Base-by-base conservation (phyloP, 1,284 basidiomycete species). In the Austroboletus niveus region DNA sequence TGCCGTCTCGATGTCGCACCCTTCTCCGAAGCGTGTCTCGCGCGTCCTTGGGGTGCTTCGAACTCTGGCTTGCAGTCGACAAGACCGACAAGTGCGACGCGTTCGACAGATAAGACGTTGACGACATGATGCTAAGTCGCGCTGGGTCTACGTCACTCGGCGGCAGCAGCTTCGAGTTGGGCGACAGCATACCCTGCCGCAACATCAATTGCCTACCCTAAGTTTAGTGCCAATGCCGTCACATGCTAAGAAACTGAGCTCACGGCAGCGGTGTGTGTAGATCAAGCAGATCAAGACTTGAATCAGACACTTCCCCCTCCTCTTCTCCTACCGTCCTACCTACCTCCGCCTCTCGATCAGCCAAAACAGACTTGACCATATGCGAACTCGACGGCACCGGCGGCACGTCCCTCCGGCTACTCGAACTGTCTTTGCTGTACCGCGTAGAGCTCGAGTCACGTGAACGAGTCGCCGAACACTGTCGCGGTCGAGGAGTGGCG, bases 211-310 rank as follows among this genome's bases (percentile, higher is more conserved):
- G 79, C 8, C 87, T 89, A 44, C 11, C 15, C 41, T 39, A 43
- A 27, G 4, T 29, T 51, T n/a, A 54, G 42, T 7, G 3, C 5
- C 14, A 30, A 12, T 9, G 3, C 3, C 12, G 36, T 42, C 32
- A 3, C 39, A 17, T 24, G 31, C 11, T 40, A 3, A 42, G 17
- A 45, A 22, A 11, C 38, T 22, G 49, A 43, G 83, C 87, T 69
- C 62, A 89, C 85, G 89, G 85, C 11, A 91, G 64, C 0, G 88
- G 87, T 0, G 88, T 91, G 58, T 87, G 85, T 41, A 91, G 60
- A 69, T 91, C 88, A 43, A 91, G 85, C 42, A 91, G 60, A 69
- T 91, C 88, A 44, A 91, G 66, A 64, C 83, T 85, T 24, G 86
- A 89, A 67, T 87, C 85, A 17, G 76, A 79, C 39, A 75, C 61